Conservation (phyloP, 768 basidiomycete species). For the Lyophyllum shimeji region DNA sequence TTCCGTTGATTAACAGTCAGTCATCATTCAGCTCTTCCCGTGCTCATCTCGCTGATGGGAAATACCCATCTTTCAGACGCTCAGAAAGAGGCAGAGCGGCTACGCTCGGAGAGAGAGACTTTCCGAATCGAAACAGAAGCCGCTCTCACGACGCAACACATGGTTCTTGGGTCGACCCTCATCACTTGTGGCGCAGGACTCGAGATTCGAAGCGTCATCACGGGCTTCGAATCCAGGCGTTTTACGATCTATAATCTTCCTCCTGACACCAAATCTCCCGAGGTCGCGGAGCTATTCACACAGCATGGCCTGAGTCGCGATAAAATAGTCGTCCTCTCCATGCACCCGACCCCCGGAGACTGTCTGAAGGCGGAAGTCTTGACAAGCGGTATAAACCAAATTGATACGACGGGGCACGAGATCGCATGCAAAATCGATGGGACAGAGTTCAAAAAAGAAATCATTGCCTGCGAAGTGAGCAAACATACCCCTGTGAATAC, state of each 20-base stretch:
- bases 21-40: no score
- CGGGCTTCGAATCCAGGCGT: slow-evolving; percentile 53
- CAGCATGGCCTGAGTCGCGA: slow-evolving; percentile 38
- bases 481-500: slow-evolving; percentile 36
- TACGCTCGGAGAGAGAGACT: not conserved
- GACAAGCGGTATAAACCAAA: slow-evolving; percentile 34
- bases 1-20: no score
- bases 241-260: slow-evolving; percentile 49
- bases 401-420: slow-evolving; percentile 32
- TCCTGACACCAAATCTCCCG: slow-evolving; percentile 31
- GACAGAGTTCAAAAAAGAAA: slow-evolving; percentile 43
- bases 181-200: slow-evolving; percentile 52
- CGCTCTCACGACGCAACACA: slow-evolving; percentile 35
- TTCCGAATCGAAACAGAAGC: slow-evolving; percentile 35
- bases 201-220: slow-evolving; percentile 39
- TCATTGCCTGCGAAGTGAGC: slow-evolving; percentile 40
- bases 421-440: slow-evolving; percentile 47
- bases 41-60: no score
- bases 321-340: slow-evolving; percentile 32
- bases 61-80: no score
- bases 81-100: no score
- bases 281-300: slow-evolving; percentile 42
- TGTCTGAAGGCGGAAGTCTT: slow-evolving; percentile 41
- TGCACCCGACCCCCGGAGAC: slow-evolving; percentile 25
- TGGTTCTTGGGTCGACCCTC: slow-evolving; percentile 47